phyloP scores from a whole-genome alignment of 2,329 filamentous ascomycete species.

The Ophiostoma angusticollis region DNA sequence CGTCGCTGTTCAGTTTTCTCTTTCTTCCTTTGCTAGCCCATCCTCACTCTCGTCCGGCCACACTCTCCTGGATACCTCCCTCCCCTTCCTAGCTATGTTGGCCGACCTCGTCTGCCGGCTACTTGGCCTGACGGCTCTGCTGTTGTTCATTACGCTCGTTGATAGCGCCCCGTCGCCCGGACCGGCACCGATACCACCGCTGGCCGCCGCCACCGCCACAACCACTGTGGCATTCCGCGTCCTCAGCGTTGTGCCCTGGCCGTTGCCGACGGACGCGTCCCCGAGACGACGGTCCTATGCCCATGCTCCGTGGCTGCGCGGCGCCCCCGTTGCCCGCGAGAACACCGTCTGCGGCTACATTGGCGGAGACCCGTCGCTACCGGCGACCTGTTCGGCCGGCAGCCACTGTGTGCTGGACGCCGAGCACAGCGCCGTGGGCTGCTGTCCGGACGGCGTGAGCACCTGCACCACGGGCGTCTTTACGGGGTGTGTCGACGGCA shows the following conservation, averaged over 20 bases:
- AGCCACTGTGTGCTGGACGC: conserved; percentile 45
- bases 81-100: too few species aligned
- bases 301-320: conserved; percentile 23
- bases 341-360: conserved; percentile 49
- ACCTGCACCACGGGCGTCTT: conserved; percentile 43
- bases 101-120: too few species aligned
- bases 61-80: too few species aligned
- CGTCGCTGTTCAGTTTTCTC: too few species aligned
- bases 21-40: too few species aligned
- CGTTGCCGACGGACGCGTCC: conserved; percentile 28
- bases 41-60: too few species aligned
- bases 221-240: conserved; percentile 18
- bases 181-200: conserved; percentile 16
- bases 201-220: conserved; percentile 14
- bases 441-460: conserved; percentile 36
- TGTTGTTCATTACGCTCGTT: too few species aligned
- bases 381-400: conserved; percentile 43
- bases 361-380: conserved; percentile 35
- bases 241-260: conserved; percentile 23
- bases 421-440: conserved; percentile 18
- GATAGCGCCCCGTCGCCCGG: too few species aligned
- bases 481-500: conserved; percentile 42
- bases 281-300: too few species aligned
- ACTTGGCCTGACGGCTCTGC: too few species aligned
- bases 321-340: conserved; percentile 14